Base-by-base conservation (phyloP, 2,329 filamentous ascomycete species). In the Bipolaris bicolor region DNA sequence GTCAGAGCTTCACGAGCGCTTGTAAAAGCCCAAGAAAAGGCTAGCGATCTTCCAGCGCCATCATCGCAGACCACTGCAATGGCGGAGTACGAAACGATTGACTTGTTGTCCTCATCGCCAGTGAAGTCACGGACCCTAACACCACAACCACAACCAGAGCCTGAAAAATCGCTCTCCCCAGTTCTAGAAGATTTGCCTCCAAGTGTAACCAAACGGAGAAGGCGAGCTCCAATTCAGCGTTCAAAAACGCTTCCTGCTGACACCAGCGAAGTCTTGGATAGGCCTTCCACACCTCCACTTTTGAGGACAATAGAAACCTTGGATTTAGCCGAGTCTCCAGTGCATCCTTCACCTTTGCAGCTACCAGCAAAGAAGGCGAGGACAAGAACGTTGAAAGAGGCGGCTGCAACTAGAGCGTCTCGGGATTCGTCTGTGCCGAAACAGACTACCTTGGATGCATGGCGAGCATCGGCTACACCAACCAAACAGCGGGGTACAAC, bases 391-490 rank as follows among this genome's bases (percentile, higher is more conserved):
- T 41, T 40, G 1, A 61, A 58, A 24, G 55, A 44, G 3, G 50
- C 37, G 22, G 44, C 51, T 15, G 43, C 18, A 7, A 46, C 54
- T 4, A 62, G 59, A 49, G 16, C 52, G 22, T 33, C 37, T 16
- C 65, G 57, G 6, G 62, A 57, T 16, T 29, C 44, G 11, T 68
- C 63, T n/a, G 51, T 69, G 16, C 61, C 58, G 1, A 69, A 52
- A 18, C 73, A 76, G 47, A 67, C 69, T 6, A 76, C 71, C 3
- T 48, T 76, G 11, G 73, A 76, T 57, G 49, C 60, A 48, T 74
- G 71, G 72, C 54, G 65, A 53, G 64, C 59, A 15, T 70, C 70
- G 6, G 57, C 56, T 13, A 70, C 69, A 24, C 71, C 72, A 1
- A 70, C 64, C 5, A 71, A 67, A 33, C 13, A 55, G 33, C 56